Percentiles rank a stretch among this genome's conserved stretches.
Conservation (phyloP, 2,329 filamentous ascomycete genomes). For the Neurospora sp. region DNA sequence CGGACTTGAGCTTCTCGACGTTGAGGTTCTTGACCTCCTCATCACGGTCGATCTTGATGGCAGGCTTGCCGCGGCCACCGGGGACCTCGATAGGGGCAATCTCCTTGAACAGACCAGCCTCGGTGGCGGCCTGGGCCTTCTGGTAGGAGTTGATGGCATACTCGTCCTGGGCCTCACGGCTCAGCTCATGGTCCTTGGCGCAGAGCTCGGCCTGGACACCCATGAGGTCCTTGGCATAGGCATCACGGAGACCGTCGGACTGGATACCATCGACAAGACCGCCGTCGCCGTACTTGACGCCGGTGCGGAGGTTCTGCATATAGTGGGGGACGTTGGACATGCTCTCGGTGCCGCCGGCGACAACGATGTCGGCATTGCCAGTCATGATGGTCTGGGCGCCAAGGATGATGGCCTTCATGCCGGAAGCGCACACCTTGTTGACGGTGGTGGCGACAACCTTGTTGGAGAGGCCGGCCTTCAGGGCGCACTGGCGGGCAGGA, state of each 20-base stretch:
- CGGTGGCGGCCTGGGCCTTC: slow-evolving; percentile 79
- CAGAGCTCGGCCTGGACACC: slow-evolving; percentile 89
- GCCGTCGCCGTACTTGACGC: slow-evolving; percentile 91
- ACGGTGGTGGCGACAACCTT: slow-evolving; percentile 80
- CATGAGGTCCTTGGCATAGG: slow-evolving; percentile 92
- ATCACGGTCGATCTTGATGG: slow-evolving; percentile 69
- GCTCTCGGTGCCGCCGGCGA: slow-evolving; percentile 91
- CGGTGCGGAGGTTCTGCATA: slow-evolving; percentile 74
- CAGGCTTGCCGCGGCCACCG: slow-evolving; percentile 83
- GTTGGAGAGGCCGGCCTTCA: slow-evolving; percentile 76
- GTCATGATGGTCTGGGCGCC: slow-evolving; percentile 97
- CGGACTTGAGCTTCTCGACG: slow-evolving; percentile 69
- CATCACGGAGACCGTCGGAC: slow-evolving; percentile 90
- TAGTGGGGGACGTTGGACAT: slow-evolving; percentile 99
- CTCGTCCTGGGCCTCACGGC: slow-evolving; percentile 80
- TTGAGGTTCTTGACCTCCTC: slow-evolving; percentile 96
- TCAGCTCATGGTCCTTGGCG: slow-evolving; percentile 70
- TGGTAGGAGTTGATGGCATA: slow-evolving; percentile 95
- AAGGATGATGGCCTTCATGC: slow-evolving; percentile 87
- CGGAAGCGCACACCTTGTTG: slow-evolving; percentile 98
- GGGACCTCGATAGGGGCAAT: slow-evolving; percentile 84
- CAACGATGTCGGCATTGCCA: slow-evolving; percentile 83
- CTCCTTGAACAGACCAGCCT: slow-evolving; percentile 75
- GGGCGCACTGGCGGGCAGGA: slow-evolving; percentile 86
- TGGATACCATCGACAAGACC: slow-evolving; percentile 82